These are phyloP conservation scores for Boehmeria nivea DNA, from an alignment of 306 rosid species.

Conservation along the genomic window DNA sequence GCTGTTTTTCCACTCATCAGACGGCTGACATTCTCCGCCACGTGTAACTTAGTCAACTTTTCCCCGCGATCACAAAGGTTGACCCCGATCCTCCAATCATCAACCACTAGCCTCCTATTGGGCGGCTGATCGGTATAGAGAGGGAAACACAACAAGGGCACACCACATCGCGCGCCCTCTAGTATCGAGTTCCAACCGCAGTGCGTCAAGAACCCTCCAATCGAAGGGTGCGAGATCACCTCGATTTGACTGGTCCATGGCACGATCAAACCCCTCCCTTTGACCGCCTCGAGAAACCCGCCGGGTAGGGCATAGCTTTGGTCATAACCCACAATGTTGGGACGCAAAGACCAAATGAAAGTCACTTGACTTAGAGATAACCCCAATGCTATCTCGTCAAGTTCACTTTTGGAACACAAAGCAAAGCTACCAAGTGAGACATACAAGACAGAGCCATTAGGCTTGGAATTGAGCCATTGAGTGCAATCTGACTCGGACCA, in stretches of 20 bases:
- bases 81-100: slow-evolving; percentile 36
- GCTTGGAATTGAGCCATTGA: slow-evolving; percentile 26
- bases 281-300: slow-evolving; percentile 17
- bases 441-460: slow-evolving; percentile 19
- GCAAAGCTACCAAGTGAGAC: slow-evolving; percentile 20
- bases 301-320: not conserved
- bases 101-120: slow-evolving; percentile 30
- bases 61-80: slow-evolving; percentile 24
- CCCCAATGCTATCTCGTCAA: slow-evolving; percentile 22
- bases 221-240: slow-evolving; percentile 29
- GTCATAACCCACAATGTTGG: slow-evolving; percentile 1
- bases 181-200: too few species aligned
- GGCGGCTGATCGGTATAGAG: slow-evolving; percentile 19
- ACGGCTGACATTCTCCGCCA: slow-evolving; percentile 18
- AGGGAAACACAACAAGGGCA: slow-evolving; percentile 31
- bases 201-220: slow-evolving; percentile 30
- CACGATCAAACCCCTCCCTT: slow-evolving; percentile 15
- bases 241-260: slow-evolving; percentile 31
- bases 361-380: slow-evolving; percentile 14
- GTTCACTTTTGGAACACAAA: not conserved
- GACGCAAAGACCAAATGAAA: slow-evolving; percentile 28
- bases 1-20: slow-evolving; percentile 17
- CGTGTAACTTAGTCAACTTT: slow-evolving; percentile 17
- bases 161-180: slow-evolving; percentile 28
- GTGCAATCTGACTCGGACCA: slow-evolving; percentile 19